Conservation (phyloP, 1,284 basidiomycete genomes). For the Malassezia nana region DNA sequence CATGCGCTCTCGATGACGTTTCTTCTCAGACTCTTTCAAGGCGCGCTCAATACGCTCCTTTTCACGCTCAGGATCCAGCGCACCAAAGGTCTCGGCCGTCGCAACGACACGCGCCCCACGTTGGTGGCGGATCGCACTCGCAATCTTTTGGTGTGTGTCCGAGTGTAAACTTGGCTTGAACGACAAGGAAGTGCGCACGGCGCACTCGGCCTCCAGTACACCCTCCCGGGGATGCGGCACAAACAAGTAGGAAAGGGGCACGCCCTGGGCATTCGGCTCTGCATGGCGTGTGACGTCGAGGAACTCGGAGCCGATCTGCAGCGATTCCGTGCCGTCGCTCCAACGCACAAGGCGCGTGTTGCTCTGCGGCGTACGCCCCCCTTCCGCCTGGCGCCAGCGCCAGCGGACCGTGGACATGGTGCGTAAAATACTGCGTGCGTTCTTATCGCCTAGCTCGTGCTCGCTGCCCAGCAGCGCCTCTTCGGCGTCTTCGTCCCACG, state of each 20-base stretch:
- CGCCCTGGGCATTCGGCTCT: slow-evolving; percentile 17
- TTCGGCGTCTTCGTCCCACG: slow-evolving; percentile 37
- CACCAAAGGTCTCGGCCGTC: slow-evolving; percentile 23
- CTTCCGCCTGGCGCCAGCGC: slow-evolving; percentile 64
- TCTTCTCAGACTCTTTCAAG: slow-evolving; percentile 39
- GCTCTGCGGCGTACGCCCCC: slow-evolving; percentile 65
- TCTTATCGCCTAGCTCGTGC: slow-evolving; percentile 48
- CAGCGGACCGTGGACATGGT: slow-evolving; percentile 83
- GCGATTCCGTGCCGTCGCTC: slow-evolving; percentile 78
- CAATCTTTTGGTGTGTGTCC: slow-evolving; percentile 75
- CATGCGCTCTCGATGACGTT: slow-evolving; percentile 29
- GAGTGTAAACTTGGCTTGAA: slow-evolving; percentile 79
- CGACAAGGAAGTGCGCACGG: slow-evolving; percentile 70
- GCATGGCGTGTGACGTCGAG: slow-evolving; percentile 60
- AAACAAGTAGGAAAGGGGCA: slow-evolving; percentile 61
- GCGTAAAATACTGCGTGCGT: slow-evolving; percentile 52
- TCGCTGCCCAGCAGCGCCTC: slow-evolving; percentile 53
- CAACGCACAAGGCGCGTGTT: slow-evolving; percentile 78
- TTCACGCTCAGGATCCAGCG: slow-evolving; percentile 55
- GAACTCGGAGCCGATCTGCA: slow-evolving; percentile 73
- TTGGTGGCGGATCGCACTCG: slow-evolving; percentile 71
- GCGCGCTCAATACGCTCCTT: slow-evolving; percentile 51
- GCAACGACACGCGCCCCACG: slow-evolving; percentile 59
- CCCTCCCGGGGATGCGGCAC: slow-evolving; percentile 77
- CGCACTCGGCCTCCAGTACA: slow-evolving; percentile 70